These are phyloP conservation scores for Blastomyces silverae DNA, from an alignment of 2,329 filamentous ascomycete genomes.

Conservation along the genomic window DNA sequence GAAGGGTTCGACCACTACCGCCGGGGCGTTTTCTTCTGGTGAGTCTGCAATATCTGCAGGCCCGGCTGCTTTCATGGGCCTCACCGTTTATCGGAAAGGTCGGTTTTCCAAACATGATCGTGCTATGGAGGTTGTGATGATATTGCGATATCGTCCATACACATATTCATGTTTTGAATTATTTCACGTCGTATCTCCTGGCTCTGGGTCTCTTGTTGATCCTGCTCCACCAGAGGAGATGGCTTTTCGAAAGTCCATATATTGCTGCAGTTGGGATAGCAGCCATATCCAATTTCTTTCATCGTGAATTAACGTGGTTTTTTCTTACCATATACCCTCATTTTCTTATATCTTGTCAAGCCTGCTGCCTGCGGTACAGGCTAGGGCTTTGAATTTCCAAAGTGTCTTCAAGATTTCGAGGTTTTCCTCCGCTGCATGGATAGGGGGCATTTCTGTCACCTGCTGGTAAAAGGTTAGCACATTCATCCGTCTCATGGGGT, in stretches of 20 bases:
- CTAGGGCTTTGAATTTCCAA: not conserved
- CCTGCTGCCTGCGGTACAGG: not conserved
- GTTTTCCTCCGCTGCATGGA: not conserved
- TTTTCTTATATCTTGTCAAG: not conserved
- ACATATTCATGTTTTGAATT: not conserved
- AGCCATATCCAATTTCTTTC: not conserved
- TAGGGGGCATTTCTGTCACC: too few species aligned
- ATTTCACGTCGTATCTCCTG: not conserved
- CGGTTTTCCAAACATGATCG: not conserved
- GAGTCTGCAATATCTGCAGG: not conserved
- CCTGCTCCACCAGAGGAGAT: not conserved
- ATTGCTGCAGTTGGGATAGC: not conserved
- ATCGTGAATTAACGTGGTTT: not conserved
- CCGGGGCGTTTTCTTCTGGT: not conserved
- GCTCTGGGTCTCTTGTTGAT: not conserved
- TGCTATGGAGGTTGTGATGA: not conserved
- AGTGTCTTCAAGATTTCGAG: not conserved
- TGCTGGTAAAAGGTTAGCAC: not conserved
- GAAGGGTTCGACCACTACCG: not conserved
- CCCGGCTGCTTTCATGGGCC: not conserved
- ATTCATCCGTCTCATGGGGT: constrained; percentile 5
- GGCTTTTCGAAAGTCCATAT: not conserved
- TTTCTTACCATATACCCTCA: not conserved
- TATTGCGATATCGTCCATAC: not conserved
- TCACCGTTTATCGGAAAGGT: not conserved